These are phyloP conservation scores for Sugiyamaella lignohabitans DNA, from an alignment of 805 yeast genomes.

Conservation along the genomic window DNA sequence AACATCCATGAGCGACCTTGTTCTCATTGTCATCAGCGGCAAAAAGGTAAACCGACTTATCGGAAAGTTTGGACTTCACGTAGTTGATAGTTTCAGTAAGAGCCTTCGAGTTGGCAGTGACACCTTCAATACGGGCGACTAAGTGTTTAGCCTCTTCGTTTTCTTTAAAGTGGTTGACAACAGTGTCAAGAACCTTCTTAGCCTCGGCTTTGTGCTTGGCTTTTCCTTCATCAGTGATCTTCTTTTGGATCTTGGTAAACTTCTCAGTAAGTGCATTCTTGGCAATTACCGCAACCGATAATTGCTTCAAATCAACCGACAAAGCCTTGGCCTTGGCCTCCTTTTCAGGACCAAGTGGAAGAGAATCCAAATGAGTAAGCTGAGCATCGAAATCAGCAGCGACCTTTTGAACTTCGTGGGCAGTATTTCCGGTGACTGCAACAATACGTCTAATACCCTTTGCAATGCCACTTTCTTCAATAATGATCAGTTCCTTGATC, in stretches of 20 bases:
- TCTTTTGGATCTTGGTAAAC: constrained; percentile 75
- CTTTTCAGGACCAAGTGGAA: constrained; percentile 69
- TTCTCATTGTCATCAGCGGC: constrained; percentile 54
- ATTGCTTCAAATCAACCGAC: constrained; percentile 77
- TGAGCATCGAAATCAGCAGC: constrained; percentile 65
- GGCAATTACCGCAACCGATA: constrained; percentile 72
- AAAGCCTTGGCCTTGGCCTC: constrained; percentile 77
- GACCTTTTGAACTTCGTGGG: constrained; percentile 80
- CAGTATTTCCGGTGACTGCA: constrained; percentile 90
- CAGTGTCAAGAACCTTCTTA: constrained; percentile 71
- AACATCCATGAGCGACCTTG: constrained; percentile 95
- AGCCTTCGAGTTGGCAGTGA: constrained; percentile 84
- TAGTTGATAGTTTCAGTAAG: constrained; percentile 86
- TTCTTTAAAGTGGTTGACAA: constrained; percentile 60
- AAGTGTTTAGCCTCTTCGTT: constrained; percentile 49
- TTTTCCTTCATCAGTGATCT: constrained; percentile 82
- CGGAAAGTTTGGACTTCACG: constrained; percentile 69
- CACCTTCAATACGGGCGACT: constrained; percentile 53
- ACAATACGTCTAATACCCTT: constrained; percentile 98
- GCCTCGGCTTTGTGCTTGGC: constrained; percentile 81
- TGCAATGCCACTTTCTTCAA: constrained; percentile 96
- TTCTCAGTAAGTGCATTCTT: constrained; percentile 70
- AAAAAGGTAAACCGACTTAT: constrained; percentile 70
- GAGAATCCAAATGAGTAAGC: constrained; percentile 51
- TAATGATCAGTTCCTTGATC: constrained; percentile 79